Conservation (phyloP, 2,329 filamentous ascomycete species). For the Aureobasidium sp. region DNA sequence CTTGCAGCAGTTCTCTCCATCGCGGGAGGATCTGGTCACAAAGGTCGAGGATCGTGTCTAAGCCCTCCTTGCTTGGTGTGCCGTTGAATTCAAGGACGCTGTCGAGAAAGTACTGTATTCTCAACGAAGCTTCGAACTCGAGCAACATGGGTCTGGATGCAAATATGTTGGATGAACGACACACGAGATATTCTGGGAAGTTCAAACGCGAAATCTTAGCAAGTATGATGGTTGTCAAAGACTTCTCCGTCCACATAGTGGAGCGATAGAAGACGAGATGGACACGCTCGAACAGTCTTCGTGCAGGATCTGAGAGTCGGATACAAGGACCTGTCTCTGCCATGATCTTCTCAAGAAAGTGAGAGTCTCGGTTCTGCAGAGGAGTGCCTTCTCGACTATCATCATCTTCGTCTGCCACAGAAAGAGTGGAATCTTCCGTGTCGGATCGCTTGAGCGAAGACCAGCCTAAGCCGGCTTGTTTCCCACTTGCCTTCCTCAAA, state of each 20-base stretch:
- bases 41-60: slow-evolving; percentile 60
- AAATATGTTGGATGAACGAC: slow-evolving; percentile 83
- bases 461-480: slow-evolving; percentile 67
- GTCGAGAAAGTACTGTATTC: slow-evolving; percentile 75
- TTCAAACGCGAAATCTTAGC: slow-evolving; percentile 81
- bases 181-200: slow-evolving; percentile 86
- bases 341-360: slow-evolving; percentile 72
- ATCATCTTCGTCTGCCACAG: slow-evolving; percentile 30
- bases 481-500: slow-evolving; percentile 64
- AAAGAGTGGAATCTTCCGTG: slow-evolving; percentile 46
- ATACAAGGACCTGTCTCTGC: slow-evolving; percentile 74
- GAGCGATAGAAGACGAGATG: slow-evolving; percentile 95
- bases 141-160: slow-evolving; percentile 63
- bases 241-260: slow-evolving; percentile 96
- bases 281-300: slow-evolving; percentile 84
- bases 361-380: slow-evolving; percentile 56
- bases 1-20: slow-evolving; percentile 65
- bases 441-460: slow-evolving; percentile 57
- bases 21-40: slow-evolving; percentile 69
- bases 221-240: slow-evolving; percentile 86
- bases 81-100: slow-evolving; percentile 72
- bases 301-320: slow-evolving; percentile 60
- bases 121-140: slow-evolving; percentile 82
- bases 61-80: slow-evolving; percentile 54
- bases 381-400: slow-evolving; percentile 31